Evolutionary conservation across 83 land plant genomes (phyloP), one percentile per base, ranked within the genome.

Genomic region (Thuja plicata): DNA sequence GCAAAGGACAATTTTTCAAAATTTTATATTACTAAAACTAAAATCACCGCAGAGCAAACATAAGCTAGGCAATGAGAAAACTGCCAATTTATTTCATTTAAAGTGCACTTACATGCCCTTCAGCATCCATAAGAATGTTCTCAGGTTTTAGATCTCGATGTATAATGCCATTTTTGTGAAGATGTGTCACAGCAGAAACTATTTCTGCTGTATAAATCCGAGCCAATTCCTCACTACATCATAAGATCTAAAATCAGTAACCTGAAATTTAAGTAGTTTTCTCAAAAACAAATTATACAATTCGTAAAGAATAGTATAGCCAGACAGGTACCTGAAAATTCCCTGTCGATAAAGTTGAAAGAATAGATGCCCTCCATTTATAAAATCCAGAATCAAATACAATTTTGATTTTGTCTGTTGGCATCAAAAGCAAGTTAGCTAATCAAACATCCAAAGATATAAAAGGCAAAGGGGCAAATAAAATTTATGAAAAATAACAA

Each of bases 301-400:
- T 43, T 83, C 8, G 0, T 19, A 0, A 46, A 83, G 5, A 30
- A 46, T n/a, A 17, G 4, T 83, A 46, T 46, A 46, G 85, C 46
- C 21, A 87, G 57, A 86, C 41, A 73, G 66, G 37, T 90, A 97
- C 99, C 96, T 96, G 93, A 98, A 98, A 8, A 95, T 92, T 43
- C 98, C 99, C 19, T 98, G 99, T 79, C 92, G 93, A 86, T 97
- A 95, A 40, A 98, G 99, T 91, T 98, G 99, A 80, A 98, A 98
- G 88, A 98, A 98, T 37, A 98, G 94, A 89, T 98, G 99, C 8
- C 99, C 99, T 1, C 99, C 99, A 92, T 98, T 98, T 13, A 97
- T 92, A 84, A 98, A 97, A 89, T 98, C 99, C 87, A 98, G 92
- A 86, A 98, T 94, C 35, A 98, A 95, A 92, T 98, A 98, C 50